A percentile compares a stretch with the other conserved stretches of the same genome.
phyloP scores from a whole-genome alignment of 192 early-diverging fungal species.

The Coemansia sp. region DNA sequence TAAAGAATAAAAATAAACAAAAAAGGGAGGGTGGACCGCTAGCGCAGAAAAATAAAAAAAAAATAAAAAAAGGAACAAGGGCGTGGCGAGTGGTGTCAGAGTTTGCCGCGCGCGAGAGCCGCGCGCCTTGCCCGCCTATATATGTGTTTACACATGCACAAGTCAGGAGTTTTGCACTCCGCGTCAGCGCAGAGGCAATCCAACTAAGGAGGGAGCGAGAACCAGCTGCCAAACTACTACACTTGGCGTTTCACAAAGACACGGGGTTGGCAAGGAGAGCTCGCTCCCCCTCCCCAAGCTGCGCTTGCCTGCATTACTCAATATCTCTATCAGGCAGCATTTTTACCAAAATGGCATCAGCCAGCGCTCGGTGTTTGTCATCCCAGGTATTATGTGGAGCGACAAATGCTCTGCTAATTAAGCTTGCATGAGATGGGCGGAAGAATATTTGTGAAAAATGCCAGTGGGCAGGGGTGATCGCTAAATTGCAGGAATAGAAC shows the following conservation, averaged over 20 bases:
- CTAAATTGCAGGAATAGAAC: not conserved
- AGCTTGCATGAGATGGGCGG: not conserved
- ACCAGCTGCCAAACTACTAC: not conserved
- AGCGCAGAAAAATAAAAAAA: not conserved
- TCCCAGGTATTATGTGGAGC: not conserved
- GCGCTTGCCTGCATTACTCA: not conserved
- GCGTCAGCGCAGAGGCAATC: not conserved
- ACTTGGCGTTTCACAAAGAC: not conserved
- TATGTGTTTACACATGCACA: not conserved
- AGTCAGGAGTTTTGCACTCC: not conserved
- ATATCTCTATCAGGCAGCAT: not conserved
- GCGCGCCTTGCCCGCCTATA: not conserved
- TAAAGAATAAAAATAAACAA: slow-evolving; percentile 1
- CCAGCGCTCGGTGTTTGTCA: not conserved
- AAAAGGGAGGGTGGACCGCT: not conserved
- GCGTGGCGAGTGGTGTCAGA: not conserved
- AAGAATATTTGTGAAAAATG: not conserved
- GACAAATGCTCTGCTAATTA: not conserved
- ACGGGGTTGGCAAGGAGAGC: not conserved
- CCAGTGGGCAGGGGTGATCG: not conserved
- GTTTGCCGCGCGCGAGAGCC: not conserved
- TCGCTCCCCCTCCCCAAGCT: not conserved
- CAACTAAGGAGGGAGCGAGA: not conserved
- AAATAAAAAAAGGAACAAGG: not conserved
- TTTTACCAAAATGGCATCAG: not conserved